These are phyloP conservation scores for Saraca asoca DNA, from an alignment of 331 rosid species.

Conservation along the genomic window DNA sequence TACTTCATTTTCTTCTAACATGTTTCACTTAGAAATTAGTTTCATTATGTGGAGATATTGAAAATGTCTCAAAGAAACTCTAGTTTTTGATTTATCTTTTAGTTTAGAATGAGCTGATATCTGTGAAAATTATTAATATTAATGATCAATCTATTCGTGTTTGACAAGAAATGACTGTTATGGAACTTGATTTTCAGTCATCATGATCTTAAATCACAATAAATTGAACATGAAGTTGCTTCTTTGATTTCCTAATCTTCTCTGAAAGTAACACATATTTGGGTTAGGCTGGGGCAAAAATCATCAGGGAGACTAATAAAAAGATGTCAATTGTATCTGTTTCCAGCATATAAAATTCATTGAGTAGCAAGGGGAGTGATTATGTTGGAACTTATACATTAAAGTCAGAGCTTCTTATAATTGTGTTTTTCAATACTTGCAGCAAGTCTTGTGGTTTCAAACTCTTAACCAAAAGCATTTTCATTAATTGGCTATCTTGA, in stretches of 20 bases:
- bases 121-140: not conserved
- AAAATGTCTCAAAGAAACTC: not conserved
- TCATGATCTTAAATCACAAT: not conserved
- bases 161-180: constrained; percentile 13
- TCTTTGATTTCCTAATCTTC: not conserved
- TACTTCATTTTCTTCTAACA: not conserved
- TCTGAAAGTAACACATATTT: too few species aligned
- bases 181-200: constrained; percentile 19
- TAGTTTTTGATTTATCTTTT: not conserved
- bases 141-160: not conserved
- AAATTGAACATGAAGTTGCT: constrained; percentile 1
- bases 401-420: too few species aligned
- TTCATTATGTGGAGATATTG: not conserved
- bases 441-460: not conserved
- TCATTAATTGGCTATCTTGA: not conserved
- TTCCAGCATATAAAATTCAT: not conserved
- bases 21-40: not conserved
- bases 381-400: too few species aligned
- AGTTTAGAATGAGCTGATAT: not conserved
- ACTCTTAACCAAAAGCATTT: not conserved
- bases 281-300: not conserved
- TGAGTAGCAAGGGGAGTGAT: not conserved
- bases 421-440: not conserved
- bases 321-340: not conserved
- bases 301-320: not conserved